Evolutionary conservation across 2,329 filamentous ascomycete genomes (phyloP), one percentile per base, ranked within the genome.

Genomic region (Ceratocystis variospora): DNA sequence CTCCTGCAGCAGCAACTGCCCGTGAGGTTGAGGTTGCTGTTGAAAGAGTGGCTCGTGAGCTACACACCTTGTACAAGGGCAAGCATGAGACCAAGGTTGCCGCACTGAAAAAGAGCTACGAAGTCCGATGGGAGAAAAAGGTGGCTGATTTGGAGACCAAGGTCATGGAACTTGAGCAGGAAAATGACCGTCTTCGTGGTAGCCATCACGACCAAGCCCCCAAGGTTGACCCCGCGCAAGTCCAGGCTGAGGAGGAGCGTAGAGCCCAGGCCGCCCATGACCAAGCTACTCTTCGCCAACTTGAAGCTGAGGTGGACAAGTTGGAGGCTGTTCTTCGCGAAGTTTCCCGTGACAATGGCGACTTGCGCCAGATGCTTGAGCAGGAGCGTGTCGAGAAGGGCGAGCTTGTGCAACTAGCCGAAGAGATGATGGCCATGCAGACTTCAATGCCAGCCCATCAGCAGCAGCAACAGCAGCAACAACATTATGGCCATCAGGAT

Each of bases 41-140:
- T 25, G 90, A 96, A 76, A 90, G 92, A 70, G 91, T 97, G 50
- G 92, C 93, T n/a, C 84, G 90, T 37, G 94, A 99, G 73, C 81
- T 99, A 50, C 94, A 99, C 74, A 82, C 87, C 0, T 81, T 96
- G 10, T 99, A 99, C 82, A 97, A 96, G 78, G 86, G 88, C 73
- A 99, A 99, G 78, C 94, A 99, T 74, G 93, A 97, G 78, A 90
- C 87, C 69, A 99, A 99, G 79, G 93, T 97, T 57, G 84, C 89
- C 0, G 93, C 92, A 3, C 80, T 99, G 70, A 97, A 87, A 77
- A 87, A 87, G 76, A 87, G 83, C 69, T 88, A 97, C 77, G 90
- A 96, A 75, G 83, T 83, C 61, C 86, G 93, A 65, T 94, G 90
- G 83, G 90, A 96, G 76, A 95, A 95, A 80, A 89, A 88, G 72